Conservation (phyloP, 768 basidiomycete genomes). For the Hebeloma cylindrosporum region DNA sequence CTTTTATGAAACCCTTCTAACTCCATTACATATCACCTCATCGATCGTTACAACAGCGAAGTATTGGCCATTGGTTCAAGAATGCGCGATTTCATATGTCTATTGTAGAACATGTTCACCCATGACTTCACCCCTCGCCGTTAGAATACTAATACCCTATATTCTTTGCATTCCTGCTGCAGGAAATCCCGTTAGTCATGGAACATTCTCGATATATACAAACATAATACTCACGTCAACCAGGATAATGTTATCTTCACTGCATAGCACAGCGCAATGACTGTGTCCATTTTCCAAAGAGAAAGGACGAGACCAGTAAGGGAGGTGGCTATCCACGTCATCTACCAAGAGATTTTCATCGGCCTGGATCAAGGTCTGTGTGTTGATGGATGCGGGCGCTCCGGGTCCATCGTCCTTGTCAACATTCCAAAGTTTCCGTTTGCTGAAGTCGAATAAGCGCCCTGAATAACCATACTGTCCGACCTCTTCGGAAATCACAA, state of each 20-base stretch:
- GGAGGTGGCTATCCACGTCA: slow-evolving; percentile 44
- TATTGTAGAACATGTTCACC: background rate
- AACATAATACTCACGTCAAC: slow-evolving; percentile 41
- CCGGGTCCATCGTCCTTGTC: slow-evolving; percentile 8
- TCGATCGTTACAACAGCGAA: slow-evolving; percentile 8
- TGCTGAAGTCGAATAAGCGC: slow-evolving; percentile 55
- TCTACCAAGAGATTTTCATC: slow-evolving; percentile 40
- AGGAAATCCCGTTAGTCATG: slow-evolving; percentile 8
- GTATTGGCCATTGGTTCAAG: slow-evolving; percentile 21
- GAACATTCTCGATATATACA: slow-evolving; percentile 6
- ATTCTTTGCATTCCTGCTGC: slow-evolving; percentile 22
- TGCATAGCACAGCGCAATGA: slow-evolving; percentile 46
- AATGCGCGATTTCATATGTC: slow-evolving; percentile 1
- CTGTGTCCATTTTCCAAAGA: slow-evolving; percentile 23
- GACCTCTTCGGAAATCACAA: slow-evolving; percentile 27
- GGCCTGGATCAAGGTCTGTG: slow-evolving; percentile 21
- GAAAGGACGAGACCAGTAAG: slow-evolving; percentile 40
- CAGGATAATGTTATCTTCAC: slow-evolving; percentile 54
- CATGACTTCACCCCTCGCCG: slow-evolving; percentile 1
- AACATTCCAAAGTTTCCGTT: slow-evolving; percentile 35
- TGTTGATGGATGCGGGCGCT: slow-evolving; percentile 3
- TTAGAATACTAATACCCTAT: slow-evolving; percentile 33
- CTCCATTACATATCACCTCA: slow-evolving; percentile 4
- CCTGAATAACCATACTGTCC: slow-evolving; percentile 21
- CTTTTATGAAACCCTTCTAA: too few relatives aligned